Evolutionary conservation across 2,329 filamentous ascomycete species (phyloP).

Genomic region (Cladosporium sp.): DNA sequence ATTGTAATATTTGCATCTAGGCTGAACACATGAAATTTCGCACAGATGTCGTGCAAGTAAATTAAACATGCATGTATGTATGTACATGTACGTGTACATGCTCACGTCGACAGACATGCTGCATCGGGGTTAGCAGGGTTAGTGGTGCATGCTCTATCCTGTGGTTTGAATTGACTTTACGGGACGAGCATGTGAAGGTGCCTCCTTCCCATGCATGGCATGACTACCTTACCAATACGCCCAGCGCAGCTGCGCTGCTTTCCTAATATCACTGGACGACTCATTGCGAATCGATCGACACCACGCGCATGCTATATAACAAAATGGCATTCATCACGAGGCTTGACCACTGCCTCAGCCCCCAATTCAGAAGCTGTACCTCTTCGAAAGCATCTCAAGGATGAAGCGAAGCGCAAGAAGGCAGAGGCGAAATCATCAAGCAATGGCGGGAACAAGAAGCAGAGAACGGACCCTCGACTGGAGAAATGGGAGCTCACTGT

Average conservation of each 20-base stretch:
- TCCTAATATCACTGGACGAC: neutral
- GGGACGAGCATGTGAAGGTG: neutral
- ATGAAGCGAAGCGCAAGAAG: constrained; percentile 35
- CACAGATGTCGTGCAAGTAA: too few species aligned
- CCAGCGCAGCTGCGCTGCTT: constrained; percentile 7
- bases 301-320: constrained; percentile 26
- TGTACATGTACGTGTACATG: too few species aligned
- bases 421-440: constrained; percentile 19
- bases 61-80: too few species aligned
- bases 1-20: too few species aligned
- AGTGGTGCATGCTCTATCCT: too few species aligned
- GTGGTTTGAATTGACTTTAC: too few species aligned
- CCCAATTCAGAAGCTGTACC: constrained; percentile 27
- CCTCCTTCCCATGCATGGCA: neutral
- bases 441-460: constrained; percentile 11
- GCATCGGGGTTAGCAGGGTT: too few species aligned
- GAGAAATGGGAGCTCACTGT: constrained; percentile 87
- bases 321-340: constrained; percentile 28
- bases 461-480: constrained; percentile 22
- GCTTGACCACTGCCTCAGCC: constrained; percentile 18
- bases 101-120: too few species aligned
- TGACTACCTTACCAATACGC: constrained; percentile 1
- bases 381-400: constrained; percentile 39
- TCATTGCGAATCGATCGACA: neutral
- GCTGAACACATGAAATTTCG: too few species aligned